These are phyloP conservation scores for Penicillium cataractarum DNA, from an alignment of 495 filamentous ascomycete species.

Conservation along the genomic window DNA sequence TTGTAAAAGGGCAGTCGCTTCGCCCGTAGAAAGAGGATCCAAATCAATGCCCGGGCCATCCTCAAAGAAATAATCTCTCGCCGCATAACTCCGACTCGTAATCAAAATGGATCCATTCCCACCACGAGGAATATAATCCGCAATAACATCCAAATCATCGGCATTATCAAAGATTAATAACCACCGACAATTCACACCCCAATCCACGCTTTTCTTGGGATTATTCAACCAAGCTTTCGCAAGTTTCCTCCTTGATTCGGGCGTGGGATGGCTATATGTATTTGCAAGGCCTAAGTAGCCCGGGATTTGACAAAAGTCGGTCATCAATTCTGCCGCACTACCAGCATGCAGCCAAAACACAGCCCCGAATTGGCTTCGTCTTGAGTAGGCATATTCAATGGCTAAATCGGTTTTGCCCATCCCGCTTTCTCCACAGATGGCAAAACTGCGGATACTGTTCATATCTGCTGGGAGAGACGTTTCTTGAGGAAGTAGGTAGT, in stretches of 20 bases:
- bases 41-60: neutral
- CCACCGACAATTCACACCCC: slow-evolving; percentile 1
- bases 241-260: neutral
- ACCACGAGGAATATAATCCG: neutral
- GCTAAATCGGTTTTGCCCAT: neutral
- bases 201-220: neutral
- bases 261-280: neutral
- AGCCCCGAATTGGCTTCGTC: neutral
- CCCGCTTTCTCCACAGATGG: neutral
- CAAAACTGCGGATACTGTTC: neutral
- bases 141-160: neutral
- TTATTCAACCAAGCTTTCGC: neutral
- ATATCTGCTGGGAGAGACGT: neutral
- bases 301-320: neutral
- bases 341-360: slow-evolving; percentile 1
- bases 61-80: neutral
- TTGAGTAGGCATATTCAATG: neutral
- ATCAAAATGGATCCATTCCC: neutral
- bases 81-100: neutral
- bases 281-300: neutral
- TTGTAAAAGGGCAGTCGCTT: neutral
- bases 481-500: neutral
- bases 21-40: neutral
- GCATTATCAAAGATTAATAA: neutral
- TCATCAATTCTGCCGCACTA: neutral